Evolutionary conservation across 2,329 filamentous ascomycete genomes (phyloP).

Genomic region (Pseudogymnoascus sp.): DNA sequence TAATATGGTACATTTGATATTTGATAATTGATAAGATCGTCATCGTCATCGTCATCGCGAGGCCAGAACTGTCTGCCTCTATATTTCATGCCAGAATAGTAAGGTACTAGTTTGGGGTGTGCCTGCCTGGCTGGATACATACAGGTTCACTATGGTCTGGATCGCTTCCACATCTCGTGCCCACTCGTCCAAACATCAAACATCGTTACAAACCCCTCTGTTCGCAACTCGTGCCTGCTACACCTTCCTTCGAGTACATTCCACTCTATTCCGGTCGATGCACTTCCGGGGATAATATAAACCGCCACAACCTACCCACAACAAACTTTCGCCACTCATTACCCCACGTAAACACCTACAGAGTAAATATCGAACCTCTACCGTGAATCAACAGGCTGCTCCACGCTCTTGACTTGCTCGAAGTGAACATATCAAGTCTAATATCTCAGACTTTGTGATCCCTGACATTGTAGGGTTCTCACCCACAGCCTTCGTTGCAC

Average conservation of each 20-base stretch:
- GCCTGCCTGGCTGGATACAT: slow-evolving; percentile 6
- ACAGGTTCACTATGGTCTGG: not conserved
- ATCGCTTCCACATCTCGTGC: not conserved
- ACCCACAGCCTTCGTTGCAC: not conserved
- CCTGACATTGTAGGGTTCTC: not conserved
- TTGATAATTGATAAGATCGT: not conserved
- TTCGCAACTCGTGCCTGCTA: not conserved
- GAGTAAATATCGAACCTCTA: not conserved
- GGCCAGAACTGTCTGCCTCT: not conserved
- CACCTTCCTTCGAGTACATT: not conserved
- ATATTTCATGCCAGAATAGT: slow-evolving; percentile 2
- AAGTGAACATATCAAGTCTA: not conserved
- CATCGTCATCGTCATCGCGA: not conserved
- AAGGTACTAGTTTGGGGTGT: not conserved
- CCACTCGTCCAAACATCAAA: not conserved
- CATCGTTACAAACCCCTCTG: not conserved
- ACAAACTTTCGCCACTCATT: not conserved
- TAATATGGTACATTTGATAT: not conserved
- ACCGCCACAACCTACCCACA: not conserved
- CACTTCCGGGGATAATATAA: not conserved
- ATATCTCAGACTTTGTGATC: not conserved
- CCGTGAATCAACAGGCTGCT: not conserved
- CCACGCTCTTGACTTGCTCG: not conserved
- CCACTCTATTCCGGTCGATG: not conserved
- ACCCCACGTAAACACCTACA: slow-evolving; percentile 1